These are phyloP conservation scores for Lactarius hatsudake DNA, from an alignment of 768 basidiomycete species.

Conservation along the genomic window DNA sequence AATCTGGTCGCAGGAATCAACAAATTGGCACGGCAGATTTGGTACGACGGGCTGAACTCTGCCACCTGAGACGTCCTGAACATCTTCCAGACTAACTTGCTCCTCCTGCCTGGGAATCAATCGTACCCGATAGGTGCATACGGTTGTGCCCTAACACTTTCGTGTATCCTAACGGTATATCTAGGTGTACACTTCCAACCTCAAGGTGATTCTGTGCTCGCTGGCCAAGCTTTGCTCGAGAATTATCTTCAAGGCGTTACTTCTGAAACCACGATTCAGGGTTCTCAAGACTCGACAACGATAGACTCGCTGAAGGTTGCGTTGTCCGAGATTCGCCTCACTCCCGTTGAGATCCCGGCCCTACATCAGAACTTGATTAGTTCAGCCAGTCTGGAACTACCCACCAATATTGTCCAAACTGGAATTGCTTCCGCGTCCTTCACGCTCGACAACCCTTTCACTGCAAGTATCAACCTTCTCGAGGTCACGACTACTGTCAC, in stretches of 20 bases:
- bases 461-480: conserved; percentile 65
- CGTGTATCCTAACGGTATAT: neutral
- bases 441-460: conserved; percentile 64
- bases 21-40: conserved; percentile 61
- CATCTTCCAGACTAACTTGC: conserved; percentile 44
- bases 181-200: conserved; percentile 61
- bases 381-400: conserved; percentile 56
- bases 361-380: conserved; percentile 60
- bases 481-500: conserved; percentile 51
- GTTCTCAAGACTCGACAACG: conserved; percentile 52
- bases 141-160: neutral
- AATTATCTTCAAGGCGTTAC: conserved; percentile 67
- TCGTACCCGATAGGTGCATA: conserved; percentile 52
- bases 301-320: conserved; percentile 61
- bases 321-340: conserved; percentile 56
- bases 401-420: conserved; percentile 56
- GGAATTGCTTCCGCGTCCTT: conserved; percentile 59
- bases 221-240: conserved; percentile 57
- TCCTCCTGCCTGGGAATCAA: conserved; percentile 57
- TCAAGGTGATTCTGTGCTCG: conserved; percentile 49
- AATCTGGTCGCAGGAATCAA: conserved; percentile 34
- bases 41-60: conserved; percentile 34
- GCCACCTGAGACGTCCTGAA: neutral
- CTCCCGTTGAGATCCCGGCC: conserved; percentile 63
- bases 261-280: conserved; percentile 53